Base-by-base conservation (phyloP, 768 basidiomycete genomes). In the Dentipellis fragilis region DNA sequence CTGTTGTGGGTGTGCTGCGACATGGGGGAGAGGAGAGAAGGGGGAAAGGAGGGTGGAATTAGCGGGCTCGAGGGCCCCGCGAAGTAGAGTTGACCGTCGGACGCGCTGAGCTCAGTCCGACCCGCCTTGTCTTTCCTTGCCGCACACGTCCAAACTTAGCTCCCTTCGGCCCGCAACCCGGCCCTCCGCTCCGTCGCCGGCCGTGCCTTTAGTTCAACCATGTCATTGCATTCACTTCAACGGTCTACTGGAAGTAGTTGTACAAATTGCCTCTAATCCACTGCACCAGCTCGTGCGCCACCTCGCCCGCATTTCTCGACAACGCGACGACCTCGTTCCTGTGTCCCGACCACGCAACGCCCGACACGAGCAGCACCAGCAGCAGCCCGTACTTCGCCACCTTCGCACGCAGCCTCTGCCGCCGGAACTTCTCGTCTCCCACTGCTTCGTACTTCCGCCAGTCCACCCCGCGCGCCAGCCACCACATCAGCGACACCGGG, bases 401-500 rank as follows among this genome's bases (percentile, higher is more conserved):
- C 49, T 11, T 16, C 55, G 4, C 29, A 51, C 12, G 2, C 37
- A 23, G 17, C 10, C 59, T 61, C 55, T 59, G 64, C 73, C 76
- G 22, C 23, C 22, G 6, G 45, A 53, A 75, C 47, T 60, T 62
- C 57, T 75, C 71, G 14, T 69, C 77, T 29, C 69, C 73, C 19
- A 74, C 71, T 19, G 67, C 69, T 36, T 63, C 64, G 64, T 76
- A 82, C 42, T 73, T 63, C 17, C 68, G 64, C 77, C 76, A 81
- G 34, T 63, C 62, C 7, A 74, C 74, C 23, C 57, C 63, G 22
- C 75, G 72, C 47, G 66, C 67, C 47, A 77, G 66, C 78, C 78
- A 80, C 80, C 80, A 81, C 61, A 79, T 77, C 35, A 77, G 65
- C 10, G 67, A 55, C 48, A 77, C 72, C 9, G 76, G 73, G 11